Conservation (phyloP, 2,329 filamentous ascomycete species). For the Colletotrichum sp. region DNA sequence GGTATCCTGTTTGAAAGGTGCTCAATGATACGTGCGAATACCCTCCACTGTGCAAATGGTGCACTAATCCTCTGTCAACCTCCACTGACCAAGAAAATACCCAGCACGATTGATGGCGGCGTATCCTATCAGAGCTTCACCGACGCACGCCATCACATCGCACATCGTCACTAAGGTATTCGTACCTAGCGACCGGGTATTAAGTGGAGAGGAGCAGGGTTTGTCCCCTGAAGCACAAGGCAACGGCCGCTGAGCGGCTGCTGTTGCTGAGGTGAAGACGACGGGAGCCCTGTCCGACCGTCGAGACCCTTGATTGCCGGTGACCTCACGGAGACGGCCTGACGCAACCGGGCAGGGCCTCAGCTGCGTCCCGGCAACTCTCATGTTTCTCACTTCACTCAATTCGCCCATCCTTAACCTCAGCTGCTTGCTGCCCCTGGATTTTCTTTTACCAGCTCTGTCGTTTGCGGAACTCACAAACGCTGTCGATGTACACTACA, state of each 20-base stretch:
- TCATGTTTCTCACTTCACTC: background rate
- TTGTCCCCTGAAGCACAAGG: background rate
- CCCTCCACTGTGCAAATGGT: too few species aligned
- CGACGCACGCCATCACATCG: constrained; percentile 13
- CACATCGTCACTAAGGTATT: background rate
- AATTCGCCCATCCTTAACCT: background rate
- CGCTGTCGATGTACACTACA: background rate
- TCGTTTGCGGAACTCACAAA: background rate
- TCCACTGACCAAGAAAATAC: too few species aligned
- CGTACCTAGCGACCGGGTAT: background rate
- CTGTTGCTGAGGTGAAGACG: background rate
- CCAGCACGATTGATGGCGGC: too few species aligned
- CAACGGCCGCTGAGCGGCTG: background rate
- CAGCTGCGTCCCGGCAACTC: background rate
- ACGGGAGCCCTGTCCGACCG: background rate
- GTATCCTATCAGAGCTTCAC: background rate
- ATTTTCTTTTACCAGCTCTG: background rate
- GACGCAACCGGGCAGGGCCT: background rate
- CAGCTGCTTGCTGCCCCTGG: background rate
- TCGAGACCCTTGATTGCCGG: background rate
- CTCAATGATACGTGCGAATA: too few species aligned
- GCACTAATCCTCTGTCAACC: too few species aligned
- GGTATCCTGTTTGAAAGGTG: too few species aligned
- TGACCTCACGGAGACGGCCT: background rate
- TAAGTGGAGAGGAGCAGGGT: background rate